phyloP scores from a whole-genome alignment of 257 asterid genomes.

The Phtheirospermum japonicum region DNA sequence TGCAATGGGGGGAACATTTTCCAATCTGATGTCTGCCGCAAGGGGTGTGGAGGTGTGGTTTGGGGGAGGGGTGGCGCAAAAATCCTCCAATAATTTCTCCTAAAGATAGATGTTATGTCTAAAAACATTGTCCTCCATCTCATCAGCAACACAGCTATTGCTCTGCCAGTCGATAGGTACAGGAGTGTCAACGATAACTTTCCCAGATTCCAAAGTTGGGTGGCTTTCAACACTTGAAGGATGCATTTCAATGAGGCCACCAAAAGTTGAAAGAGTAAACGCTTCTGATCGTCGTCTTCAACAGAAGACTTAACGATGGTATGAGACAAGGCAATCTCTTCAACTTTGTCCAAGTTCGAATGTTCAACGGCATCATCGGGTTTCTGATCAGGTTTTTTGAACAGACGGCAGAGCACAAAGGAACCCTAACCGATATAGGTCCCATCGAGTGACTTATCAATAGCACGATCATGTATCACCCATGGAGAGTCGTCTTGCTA shows the following conservation, averaged over 20 bases:
- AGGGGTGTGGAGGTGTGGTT: too few relatives aligned
- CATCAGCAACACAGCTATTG: slow-evolving; percentile 24
- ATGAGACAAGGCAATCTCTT: slow-evolving; percentile 38
- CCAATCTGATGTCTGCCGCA: slow-evolving; percentile 41
- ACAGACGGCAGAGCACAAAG: slow-evolving; percentile 86
- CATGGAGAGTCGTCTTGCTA: slow-evolving; percentile 83
- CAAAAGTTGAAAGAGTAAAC: slow-evolving; percentile 24
- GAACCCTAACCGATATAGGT: slow-evolving; percentile 90
- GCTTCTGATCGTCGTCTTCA: slow-evolving; percentile 54
- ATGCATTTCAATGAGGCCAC: not conserved
- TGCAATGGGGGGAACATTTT: slow-evolving; percentile 66
- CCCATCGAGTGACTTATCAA: slow-evolving; percentile 81
- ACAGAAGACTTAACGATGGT: slow-evolving; percentile 36
- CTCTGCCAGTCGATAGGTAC: slow-evolving; percentile 26
- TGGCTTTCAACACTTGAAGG: slow-evolving; percentile 33
- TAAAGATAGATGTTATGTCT: slow-evolving; percentile 28
- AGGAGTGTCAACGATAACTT: slow-evolving; percentile 29
- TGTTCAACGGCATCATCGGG: slow-evolving; percentile 38
- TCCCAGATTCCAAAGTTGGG: slow-evolving; percentile 29
- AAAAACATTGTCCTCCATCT: slow-evolving; percentile 26
- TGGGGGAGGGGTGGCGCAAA: too few relatives aligned
- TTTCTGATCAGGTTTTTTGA: slow-evolving; percentile 65
- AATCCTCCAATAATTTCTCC: slow-evolving; percentile 42
- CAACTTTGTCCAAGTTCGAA: too few relatives aligned
- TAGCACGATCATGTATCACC: slow-evolving; percentile 98